These are phyloP conservation scores for Perkinsus marinus DNA, from an alignment of 169 alveolate genomes.

Conservation along the genomic window DNA sequence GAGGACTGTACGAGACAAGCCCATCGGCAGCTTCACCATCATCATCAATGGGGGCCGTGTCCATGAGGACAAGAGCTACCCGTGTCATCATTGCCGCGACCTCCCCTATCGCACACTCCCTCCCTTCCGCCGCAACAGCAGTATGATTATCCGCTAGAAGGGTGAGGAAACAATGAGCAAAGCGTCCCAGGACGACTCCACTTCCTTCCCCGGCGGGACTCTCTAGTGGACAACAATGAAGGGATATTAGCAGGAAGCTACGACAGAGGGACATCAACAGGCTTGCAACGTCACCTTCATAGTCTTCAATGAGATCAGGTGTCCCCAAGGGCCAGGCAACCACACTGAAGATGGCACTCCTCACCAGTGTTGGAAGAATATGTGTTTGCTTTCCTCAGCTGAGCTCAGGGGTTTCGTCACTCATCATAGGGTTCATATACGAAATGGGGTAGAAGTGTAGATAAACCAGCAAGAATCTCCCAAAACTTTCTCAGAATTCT, in stretches of 20 bases:
- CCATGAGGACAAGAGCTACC: neutral
- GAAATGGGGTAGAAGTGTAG: too few species aligned
- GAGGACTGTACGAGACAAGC: neutral
- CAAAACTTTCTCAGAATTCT: too few species aligned
- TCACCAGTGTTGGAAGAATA: too few species aligned
- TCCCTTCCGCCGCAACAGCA: neutral
- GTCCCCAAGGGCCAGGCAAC: neutral
- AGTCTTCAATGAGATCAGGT: neutral
- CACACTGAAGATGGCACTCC: neutral
- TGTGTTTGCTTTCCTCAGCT: too few species aligned
- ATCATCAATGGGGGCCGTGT: too few species aligned
- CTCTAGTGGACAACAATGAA: neutral
- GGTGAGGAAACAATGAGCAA: neutral
- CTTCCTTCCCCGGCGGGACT: neutral
- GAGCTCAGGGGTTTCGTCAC: too few species aligned
- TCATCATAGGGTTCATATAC: too few species aligned
- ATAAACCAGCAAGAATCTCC: too few species aligned
- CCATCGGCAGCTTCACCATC: neutral
- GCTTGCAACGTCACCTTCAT: neutral
- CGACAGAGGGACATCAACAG: neutral
- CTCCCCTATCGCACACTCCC: neutral
- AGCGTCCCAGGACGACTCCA: neutral
- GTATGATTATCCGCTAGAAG: neutral
- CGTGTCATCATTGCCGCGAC: neutral
- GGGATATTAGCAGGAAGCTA: neutral